Conservation (phyloP, 1,284 basidiomycete genomes). For the Sparassis latifolia region DNA sequence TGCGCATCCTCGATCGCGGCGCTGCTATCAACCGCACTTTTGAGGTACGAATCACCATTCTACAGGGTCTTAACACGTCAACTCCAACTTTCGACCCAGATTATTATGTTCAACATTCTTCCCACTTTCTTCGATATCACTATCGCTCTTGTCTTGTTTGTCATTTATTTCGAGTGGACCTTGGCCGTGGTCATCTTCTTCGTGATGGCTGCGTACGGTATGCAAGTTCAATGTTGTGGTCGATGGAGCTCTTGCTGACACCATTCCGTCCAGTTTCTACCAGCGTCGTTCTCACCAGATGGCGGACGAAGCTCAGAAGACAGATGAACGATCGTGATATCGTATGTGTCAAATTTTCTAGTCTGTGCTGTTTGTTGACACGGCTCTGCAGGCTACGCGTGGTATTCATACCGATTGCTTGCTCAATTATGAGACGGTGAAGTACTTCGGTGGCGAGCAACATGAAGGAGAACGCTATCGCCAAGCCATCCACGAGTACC, state of each 20-base stretch:
- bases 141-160: conserved; percentile 63
- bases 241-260: not conserved
- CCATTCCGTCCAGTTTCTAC: conserved; percentile 41
- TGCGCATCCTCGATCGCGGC: conserved; percentile 62
- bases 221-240: conserved; percentile 15
- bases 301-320: conserved; percentile 65
- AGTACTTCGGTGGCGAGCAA: conserved; percentile 79
- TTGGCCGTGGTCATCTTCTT: conserved; percentile 66
- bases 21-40: conserved; percentile 46
- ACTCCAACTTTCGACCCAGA: conserved; percentile 24
- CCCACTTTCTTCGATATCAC: conserved; percentile 78
- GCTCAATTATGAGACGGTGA: conserved; percentile 81
- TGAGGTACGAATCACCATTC: conserved; percentile 20
- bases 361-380: not conserved
- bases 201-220: conserved; percentile 74
- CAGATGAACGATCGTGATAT: conserved; percentile 76
- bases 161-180: conserved; percentile 59
- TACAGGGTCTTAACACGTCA: not conserved
- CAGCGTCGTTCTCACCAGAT: conserved; percentile 62
- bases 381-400: conserved; percentile 45
- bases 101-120: conserved; percentile 72
- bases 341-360: conserved; percentile 27
- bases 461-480: conserved; percentile 74
- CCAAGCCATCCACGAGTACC: conserved; percentile 72
- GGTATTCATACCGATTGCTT: conserved; percentile 78